Conservation (phyloP, 2,329 filamentous ascomycete species). For the Calonectria honghensis region DNA sequence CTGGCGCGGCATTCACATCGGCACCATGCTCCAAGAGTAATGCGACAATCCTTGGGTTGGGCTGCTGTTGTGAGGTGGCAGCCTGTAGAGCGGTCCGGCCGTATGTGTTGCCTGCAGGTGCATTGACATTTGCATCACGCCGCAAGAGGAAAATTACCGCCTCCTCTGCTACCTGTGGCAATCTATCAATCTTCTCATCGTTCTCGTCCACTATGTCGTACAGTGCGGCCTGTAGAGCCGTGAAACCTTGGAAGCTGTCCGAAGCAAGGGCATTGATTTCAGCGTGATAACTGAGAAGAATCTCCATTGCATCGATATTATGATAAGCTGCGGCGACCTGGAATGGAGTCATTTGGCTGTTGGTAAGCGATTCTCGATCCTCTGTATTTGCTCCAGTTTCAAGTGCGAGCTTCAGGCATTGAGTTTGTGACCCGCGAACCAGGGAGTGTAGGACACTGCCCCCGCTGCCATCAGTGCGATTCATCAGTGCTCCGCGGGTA, state of each 20-base stretch:
- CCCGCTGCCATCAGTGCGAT: neutral
- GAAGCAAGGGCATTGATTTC: constrained; percentile 15
- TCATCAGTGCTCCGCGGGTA: neutral
- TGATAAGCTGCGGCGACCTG: neutral
- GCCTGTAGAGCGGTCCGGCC: neutral
- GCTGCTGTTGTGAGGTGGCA: neutral
- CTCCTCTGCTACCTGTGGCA: neutral
- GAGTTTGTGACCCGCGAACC: neutral
- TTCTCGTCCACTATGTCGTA: neutral
- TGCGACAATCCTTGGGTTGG: neutral
- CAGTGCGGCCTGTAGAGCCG: neutral
- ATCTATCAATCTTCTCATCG: too few relatives aligned
- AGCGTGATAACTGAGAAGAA: neutral
- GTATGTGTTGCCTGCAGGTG: neutral
- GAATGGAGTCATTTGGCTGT: constrained; percentile 7
- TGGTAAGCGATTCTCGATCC: neutral
- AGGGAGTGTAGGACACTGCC: neutral
- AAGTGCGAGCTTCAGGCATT: neutral
- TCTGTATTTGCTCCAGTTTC: constrained; percentile 7
- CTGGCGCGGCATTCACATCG: constrained; percentile 10
- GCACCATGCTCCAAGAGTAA: neutral
- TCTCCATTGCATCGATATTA: neutral
- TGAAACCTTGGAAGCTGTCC: neutral
- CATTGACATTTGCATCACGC: neutral
- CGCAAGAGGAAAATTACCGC: neutral